A percentile compares a stretch with the other conserved stretches of the same genome.
Evolutionary conservation across 768 basidiomycete species (phyloP).

Genomic region (Filobasidium wieringae): DNA sequence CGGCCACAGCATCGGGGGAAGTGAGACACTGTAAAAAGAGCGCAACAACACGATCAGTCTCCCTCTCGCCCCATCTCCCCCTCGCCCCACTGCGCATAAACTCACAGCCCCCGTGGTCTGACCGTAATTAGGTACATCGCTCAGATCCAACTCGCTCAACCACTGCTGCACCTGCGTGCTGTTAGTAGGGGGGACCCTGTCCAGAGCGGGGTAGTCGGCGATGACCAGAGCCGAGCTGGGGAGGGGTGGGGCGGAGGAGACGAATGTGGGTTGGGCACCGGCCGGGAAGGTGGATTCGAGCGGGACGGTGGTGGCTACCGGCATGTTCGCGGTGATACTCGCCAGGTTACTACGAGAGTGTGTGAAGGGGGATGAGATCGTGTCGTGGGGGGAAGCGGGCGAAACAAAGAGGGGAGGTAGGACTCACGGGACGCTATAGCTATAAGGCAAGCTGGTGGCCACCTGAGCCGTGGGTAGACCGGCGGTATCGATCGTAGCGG

Average conservation of each 20-base stretch:
- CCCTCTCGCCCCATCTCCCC: background rate
- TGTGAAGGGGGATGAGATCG: background rate
- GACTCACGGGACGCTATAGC: background rate
- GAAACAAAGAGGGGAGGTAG: no score
- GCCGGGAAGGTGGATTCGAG: constrained; percentile 27
- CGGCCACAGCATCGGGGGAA: constrained; percentile 49
- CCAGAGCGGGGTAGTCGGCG: constrained; percentile 35
- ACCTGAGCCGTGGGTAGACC: background rate
- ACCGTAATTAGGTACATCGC: constrained; percentile 25
- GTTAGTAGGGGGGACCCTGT: constrained; percentile 31
- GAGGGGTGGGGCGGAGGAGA: constrained; percentile 29
- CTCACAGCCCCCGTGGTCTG: constrained; percentile 24
- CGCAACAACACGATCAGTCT: background rate
- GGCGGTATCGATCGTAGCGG: background rate
- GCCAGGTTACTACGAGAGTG: constrained; percentile 1
- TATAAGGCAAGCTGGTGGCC: background rate
- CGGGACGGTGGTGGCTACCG: constrained; percentile 7
- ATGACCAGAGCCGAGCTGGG: constrained; percentile 22
- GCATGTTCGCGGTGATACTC: constrained; percentile 10
- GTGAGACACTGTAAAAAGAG: constrained; percentile 45
- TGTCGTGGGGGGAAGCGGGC: background rate
- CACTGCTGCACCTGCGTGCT: constrained; percentile 32
- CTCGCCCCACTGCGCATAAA: background rate
- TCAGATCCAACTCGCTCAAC: constrained; percentile 26
- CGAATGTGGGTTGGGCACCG: constrained; percentile 24